These are phyloP conservation scores for Trichoderma endophyticum DNA, from an alignment of 2,329 filamentous ascomycete genomes.

Conservation along the genomic window DNA sequence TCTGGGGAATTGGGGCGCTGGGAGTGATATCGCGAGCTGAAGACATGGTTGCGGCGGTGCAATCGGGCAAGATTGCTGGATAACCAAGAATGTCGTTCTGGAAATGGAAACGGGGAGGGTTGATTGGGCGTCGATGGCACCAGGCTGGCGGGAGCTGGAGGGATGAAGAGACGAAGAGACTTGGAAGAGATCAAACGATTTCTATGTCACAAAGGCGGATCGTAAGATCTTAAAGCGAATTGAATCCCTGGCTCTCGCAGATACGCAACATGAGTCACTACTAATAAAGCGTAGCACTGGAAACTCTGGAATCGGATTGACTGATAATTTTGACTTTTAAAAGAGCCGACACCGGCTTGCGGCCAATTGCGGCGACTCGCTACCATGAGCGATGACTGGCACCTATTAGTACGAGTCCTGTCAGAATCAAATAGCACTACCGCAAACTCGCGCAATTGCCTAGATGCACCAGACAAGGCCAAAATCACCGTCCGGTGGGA, in stretches of 20 bases:
- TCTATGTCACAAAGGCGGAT: neutral
- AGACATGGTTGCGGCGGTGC: conserved; percentile 34
- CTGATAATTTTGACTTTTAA: neutral
- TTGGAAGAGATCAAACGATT: neutral
- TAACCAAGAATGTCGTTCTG: neutral
- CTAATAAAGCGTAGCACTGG: neutral
- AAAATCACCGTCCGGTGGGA: neutral
- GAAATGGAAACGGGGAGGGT: neutral
- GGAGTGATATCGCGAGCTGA: conserved; percentile 46
- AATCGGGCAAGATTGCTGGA: neutral
- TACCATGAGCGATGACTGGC: neutral
- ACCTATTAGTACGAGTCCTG: neutral
- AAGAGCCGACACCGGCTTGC: conserved; percentile 11
- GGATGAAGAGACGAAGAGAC: neutral
- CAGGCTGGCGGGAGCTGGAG: neutral
- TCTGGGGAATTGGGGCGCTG: conserved; percentile 32
- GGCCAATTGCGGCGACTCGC: neutral
- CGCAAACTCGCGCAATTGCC: neutral
- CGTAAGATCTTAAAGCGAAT: neutral
- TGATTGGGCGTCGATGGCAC: neutral
- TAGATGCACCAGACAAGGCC: neutral
- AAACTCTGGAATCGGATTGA: neutral
- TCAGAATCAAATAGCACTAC: neutral
- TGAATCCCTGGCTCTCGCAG: neutral
- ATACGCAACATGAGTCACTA: neutral